phyloP scores from a whole-genome alignment of 2,329 filamentous ascomycete genomes.

The Periglandula ipomoeae region DNA sequence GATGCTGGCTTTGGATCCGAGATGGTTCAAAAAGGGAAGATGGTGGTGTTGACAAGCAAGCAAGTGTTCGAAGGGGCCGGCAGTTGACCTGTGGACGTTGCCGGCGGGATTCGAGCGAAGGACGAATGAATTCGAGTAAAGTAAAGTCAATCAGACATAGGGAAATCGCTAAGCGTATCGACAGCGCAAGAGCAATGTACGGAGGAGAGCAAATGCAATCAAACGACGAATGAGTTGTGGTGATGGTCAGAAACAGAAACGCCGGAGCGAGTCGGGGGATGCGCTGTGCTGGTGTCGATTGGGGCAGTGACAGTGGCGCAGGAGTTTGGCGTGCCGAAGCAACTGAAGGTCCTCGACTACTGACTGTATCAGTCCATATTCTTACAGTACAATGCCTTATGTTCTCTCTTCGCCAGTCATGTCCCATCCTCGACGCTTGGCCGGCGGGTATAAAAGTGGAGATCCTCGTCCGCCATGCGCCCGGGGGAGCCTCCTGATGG shows the following conservation, averaged over 20 bases:
- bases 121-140: no score
- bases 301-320: neutral
- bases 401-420: no score
- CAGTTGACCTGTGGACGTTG: neutral
- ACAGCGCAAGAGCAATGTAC: neutral
- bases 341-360: no score
- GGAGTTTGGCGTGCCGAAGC: no score
- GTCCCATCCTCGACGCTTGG: constrained; percentile 3
- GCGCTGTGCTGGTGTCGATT: neutral
- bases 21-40: neutral
- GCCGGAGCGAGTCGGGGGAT: neutral
- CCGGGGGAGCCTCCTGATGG: no score
- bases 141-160: no score
- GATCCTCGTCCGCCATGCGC: no score
- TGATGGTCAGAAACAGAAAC: neutral
- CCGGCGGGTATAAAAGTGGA: neutral
- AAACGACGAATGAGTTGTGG: neutral
- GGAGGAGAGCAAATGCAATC: neutral
- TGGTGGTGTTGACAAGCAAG: neutral
- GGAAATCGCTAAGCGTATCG: no score
- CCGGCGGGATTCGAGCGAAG: no score
- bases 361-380: no score
- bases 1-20: neutral
- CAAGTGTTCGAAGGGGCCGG: neutral
- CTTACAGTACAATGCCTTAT: no score